Base-by-base conservation (phyloP, 148 eudicot species). In the Agrostemma githago region DNA sequence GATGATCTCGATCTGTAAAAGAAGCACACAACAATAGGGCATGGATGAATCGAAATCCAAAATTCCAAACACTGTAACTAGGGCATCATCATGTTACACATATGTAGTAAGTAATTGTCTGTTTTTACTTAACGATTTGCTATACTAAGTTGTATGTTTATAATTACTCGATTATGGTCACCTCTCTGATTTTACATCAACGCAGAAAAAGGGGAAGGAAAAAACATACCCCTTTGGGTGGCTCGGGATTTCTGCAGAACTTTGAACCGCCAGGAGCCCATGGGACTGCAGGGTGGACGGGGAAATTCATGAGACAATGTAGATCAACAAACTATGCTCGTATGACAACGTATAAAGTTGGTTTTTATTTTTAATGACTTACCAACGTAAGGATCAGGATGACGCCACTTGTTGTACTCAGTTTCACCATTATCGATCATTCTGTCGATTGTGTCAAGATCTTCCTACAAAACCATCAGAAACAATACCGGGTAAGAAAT, bases 341-440 rank as follows among this genome's bases (percentile, higher is more conserved):
- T 21, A 14, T 46, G 12, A 40, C 12, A 10, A 51, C 14, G 56
- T 26, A 26, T 26, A 26, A 26, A 26, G 34, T 26, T 26, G 34
- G 34, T 26, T 26, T 26, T 48, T n/a, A 26, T 19, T 16, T 61
- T 11, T 61, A 11, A 60, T 39, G 39, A 84, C 86, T 81, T 79
- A 95, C 99, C 96, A 73, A 85, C 74, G 73, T 95, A 95, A 83
- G 97, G 99, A 88, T 95, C 99, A 80, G 99, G 99, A 76, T 95
- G 99, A 66, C 94, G 75, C 86, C 88, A 95, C 80, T 92, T 95
- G 60, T 90, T 83, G 79, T 92, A 77, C 53, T 76, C 44, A 77
- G 97, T 87, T 84, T 92, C 99, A 59, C 92, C 97, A 73, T 78
- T 80, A 81, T 85, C 91, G 43, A 92, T 92, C 90, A 95, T 72